Conservation (phyloP, 148 eudicot species). For the Oxyria digyna region DNA sequence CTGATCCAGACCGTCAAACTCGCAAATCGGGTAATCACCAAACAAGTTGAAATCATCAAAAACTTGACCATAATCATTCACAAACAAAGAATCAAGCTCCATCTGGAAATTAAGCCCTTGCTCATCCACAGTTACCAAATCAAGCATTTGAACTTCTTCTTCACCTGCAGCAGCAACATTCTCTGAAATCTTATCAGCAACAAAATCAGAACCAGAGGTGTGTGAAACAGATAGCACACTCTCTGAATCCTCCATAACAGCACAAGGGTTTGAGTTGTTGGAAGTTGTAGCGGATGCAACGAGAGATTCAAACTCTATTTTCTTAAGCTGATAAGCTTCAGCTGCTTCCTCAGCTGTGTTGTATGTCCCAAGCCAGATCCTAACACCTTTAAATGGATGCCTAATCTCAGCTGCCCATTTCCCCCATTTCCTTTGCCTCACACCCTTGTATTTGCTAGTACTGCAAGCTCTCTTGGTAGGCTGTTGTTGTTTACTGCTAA, state of each 20-base stretch:
- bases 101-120: conserved; percentile 37
- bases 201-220: neutral
- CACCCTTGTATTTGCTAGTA: conserved; percentile 44
- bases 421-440: conserved; percentile 82
- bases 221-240: neutral
- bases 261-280: neutral
- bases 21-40: conserved; percentile 25
- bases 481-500: neutral
- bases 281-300: neutral
- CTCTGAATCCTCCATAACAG: neutral
- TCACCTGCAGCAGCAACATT: neutral
- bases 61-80: conserved; percentile 24
- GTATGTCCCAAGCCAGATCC: conserved; percentile 80
- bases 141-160: neutral
- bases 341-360: conserved; percentile 70
- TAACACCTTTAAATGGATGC: conserved; percentile 42
- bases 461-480: neutral
- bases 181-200: neutral
- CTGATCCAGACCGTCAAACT: conserved; percentile 14
- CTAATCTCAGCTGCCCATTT: conserved; percentile 95
- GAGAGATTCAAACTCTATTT: conserved; percentile 21
- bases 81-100: conserved; percentile 28
- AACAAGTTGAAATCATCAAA: conserved; percentile 24
- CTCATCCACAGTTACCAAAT: neutral
- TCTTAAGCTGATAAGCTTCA: conserved; percentile 39